Evolutionary conservation across 129 eudicot species (phyloP), one percentile per base, ranked within the genome.

Genomic region (Erigeron canadensis): DNA sequence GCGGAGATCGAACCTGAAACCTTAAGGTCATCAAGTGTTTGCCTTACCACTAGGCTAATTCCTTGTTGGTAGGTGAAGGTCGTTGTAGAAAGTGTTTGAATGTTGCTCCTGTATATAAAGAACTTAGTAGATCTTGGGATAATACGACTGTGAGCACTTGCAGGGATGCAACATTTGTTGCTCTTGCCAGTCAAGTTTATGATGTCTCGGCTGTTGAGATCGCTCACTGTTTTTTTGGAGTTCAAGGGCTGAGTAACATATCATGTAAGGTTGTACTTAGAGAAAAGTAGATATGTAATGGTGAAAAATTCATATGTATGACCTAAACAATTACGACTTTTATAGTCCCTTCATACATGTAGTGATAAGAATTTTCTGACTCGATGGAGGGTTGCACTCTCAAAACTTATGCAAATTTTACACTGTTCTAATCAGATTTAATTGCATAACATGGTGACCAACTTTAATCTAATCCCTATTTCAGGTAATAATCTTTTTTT

Each of bases 91-190:
- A 76, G 71, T 95, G 99, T 80, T 72, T 95, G 58, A 95, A 95
- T 83, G 82, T 91, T 64, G 95, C 77, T 95, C 57, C 21, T 80
- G 21, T 88, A 86, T 75, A 82, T 95, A 43, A 89, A 86, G 41
- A 84, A 80, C 69, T 76, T 90, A 62, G 75, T 81, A 69, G 88
- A 75, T 76, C 89, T 19, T 85, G 72, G 15, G 83, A 84, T 71
- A 95, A 95, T 82, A 57, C 82, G 59, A 95, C 97, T 15, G 66
- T 90, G 73, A 95, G 95, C 73, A 87, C 88, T 69, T 95, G 99
- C 65, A 84, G 99, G 67, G 99, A 90, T 86, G 99, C 99, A 72
- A 84, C 97, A 12, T 95, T 90, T 86, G 90, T 81, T 48, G 73
- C 99, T 17, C 75, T 90, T 77, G 94, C 96, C 34, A 95, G 96